A percentile compares a stretch with the other conserved stretches of the same genome.
These are phyloP conservation scores for Vachellia collinsii DNA, from an alignment of 306 rosid species.

Conservation along the genomic window DNA sequence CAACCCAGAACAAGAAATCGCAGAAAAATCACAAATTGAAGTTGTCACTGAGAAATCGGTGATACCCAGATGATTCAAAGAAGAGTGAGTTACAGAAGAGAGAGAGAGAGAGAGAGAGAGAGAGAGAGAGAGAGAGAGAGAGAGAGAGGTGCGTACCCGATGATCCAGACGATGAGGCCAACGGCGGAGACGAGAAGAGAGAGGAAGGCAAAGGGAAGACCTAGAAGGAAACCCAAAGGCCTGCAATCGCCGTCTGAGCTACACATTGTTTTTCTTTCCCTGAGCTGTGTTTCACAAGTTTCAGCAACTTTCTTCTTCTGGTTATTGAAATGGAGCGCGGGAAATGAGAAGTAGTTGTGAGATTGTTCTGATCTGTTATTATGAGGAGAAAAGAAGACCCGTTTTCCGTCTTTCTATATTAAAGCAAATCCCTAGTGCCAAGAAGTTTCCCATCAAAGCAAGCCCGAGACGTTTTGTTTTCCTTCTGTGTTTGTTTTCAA, in stretches of 20 bases:
- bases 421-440: neutral
- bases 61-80: conserved; percentile 2
- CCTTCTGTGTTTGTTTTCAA: too few relatives aligned
- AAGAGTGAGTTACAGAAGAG: neutral
- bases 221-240: conserved; percentile 69
- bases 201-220: conserved; percentile 72
- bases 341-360: neutral
- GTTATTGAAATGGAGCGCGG: neutral
- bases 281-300: neutral
- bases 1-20: conserved; percentile 13
- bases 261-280: conserved; percentile 41
- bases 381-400: neutral
- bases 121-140: too few relatives aligned
- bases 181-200: conserved; percentile 57
- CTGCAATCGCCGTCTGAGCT: conserved; percentile 65
- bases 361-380: neutral
- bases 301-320: neutral
- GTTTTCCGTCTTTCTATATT: conserved; percentile 29
- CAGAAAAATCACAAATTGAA: neutral
- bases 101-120: too few relatives aligned
- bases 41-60: neutral
- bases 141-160: conserved; percentile 46
- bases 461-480: neutral
- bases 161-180: conserved; percentile 63
- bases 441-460: neutral